A percentile compares a stretch with the other conserved stretches of the same genome.
Evolutionary conservation across 2,329 filamentous ascomycete genomes (phyloP).

Genomic region (Arthroderma uncinatum): DNA sequence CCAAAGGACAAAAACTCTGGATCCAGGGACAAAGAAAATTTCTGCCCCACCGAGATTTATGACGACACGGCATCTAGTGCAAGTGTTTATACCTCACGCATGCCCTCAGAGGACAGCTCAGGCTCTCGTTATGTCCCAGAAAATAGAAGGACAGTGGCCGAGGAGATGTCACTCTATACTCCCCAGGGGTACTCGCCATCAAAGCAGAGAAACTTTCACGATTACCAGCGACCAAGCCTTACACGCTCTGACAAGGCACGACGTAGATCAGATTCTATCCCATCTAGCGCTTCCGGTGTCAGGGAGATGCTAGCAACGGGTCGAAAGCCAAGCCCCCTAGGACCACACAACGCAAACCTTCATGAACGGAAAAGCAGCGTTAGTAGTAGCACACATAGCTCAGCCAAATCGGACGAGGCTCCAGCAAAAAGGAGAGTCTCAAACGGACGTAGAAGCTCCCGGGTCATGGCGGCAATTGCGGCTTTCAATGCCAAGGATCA

Average conservation of each 20-base stretch:
- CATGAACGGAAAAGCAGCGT: constrained; percentile 12
- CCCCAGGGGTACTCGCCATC: constrained; percentile 49
- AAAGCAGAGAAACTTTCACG: constrained; percentile 52
- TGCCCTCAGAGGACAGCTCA: constrained; percentile 19
- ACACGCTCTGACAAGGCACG: constrained; percentile 34
- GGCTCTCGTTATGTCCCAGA: constrained; percentile 36
- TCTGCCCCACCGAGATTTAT: constrained; percentile 43
- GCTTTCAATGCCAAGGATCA: constrained; percentile 47
- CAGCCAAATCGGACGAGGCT: constrained; percentile 2
- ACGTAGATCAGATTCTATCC: constrained; percentile 43
- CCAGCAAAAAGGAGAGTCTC: constrained; percentile 17
- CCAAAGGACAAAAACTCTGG: constrained; percentile 47
- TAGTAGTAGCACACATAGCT: constrained; percentile 12
- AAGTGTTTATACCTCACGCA: background rate
- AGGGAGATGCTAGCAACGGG: constrained; percentile 24
- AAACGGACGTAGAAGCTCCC: constrained; percentile 39
- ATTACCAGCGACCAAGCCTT: constrained; percentile 39
- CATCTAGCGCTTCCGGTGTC: constrained; percentile 32
- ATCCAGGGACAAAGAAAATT: constrained; percentile 64
- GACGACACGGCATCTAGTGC: constrained; percentile 7
- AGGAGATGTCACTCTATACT: constrained; percentile 49
- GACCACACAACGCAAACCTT: constrained; percentile 6
- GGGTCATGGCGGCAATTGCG: constrained; percentile 55
- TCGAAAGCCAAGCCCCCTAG: constrained; percentile 11
- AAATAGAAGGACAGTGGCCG: constrained; percentile 36